These are phyloP conservation scores for Epichloe festucae DNA, from an alignment of 2,329 filamentous ascomycete species.

Conservation along the genomic window DNA sequence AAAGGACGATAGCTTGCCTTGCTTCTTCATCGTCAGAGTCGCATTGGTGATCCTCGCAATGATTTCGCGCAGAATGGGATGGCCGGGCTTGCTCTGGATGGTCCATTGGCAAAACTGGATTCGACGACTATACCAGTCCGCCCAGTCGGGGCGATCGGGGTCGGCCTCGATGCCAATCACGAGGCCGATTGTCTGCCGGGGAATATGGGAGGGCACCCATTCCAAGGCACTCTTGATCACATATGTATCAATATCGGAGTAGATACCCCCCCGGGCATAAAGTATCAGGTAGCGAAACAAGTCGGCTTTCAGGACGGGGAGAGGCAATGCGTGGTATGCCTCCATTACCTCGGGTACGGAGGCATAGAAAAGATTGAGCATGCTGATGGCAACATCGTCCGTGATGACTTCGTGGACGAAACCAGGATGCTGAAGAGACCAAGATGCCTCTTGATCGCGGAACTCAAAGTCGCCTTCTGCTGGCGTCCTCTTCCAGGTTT, in stretches of 20 bases:
- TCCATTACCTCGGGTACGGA: slow-evolving; percentile 67
- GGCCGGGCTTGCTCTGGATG: slow-evolving; percentile 87
- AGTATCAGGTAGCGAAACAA: slow-evolving; percentile 65
- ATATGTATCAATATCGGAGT: slow-evolving; percentile 84
- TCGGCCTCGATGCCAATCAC: slow-evolving; percentile 95
- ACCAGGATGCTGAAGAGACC: slow-evolving; percentile 73
- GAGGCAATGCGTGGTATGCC: slow-evolving; percentile 59
- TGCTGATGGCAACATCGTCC: slow-evolving; percentile 70
- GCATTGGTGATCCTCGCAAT: slow-evolving; percentile 77
- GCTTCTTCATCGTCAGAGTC: slow-evolving; percentile 59
- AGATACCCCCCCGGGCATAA: slow-evolving; percentile 50
- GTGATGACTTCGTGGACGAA: slow-evolving; percentile 96
- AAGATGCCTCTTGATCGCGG: slow-evolving; percentile 74
- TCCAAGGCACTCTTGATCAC: slow-evolving; percentile 72
- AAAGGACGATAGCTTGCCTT: slow-evolving; percentile 47
- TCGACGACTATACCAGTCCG: slow-evolving; percentile 86
- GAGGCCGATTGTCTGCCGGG: slow-evolving; percentile 66
- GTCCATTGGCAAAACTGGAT: slow-evolving; percentile 99
- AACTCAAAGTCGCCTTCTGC: slow-evolving; percentile 67
- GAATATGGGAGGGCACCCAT: slow-evolving; percentile 73
- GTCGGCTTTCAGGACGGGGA: slow-evolving; percentile 66
- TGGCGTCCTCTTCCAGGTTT: slow-evolving; percentile 90
- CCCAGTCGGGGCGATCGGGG: slow-evolving; percentile 84
- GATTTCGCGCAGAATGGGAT: slow-evolving; percentile 79
- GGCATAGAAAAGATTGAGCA: slow-evolving; percentile 78